Evolutionary conservation across 345 rosid species (phyloP).

Genomic region (Punica granatum): DNA sequence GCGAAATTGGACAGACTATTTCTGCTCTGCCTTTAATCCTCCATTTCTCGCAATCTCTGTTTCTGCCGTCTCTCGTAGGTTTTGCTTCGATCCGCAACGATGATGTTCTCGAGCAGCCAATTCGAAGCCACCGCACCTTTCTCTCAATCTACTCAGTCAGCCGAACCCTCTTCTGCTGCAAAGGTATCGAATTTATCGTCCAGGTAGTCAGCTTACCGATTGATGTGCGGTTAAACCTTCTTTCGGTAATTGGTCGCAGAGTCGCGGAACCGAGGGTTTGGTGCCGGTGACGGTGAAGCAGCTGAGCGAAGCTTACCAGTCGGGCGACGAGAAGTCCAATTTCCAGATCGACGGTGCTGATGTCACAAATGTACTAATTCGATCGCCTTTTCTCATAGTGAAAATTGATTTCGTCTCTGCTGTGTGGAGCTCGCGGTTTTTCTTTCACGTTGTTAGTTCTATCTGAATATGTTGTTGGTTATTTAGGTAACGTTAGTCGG

Average conservation of each 20-base stretch:
- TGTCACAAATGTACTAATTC: constrained; percentile 38
- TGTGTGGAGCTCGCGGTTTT: not conserved
- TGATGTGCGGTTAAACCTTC: not conserved
- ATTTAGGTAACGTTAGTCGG: constrained; percentile 72
- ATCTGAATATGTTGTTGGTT: not conserved
- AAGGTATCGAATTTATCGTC: constrained; percentile 26
- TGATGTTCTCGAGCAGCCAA: constrained; percentile 70
- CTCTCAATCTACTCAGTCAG: constrained; percentile 53
- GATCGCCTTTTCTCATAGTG: not conserved
- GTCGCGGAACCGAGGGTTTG: constrained; percentile 62
- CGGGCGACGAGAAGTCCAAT: constrained; percentile 70
- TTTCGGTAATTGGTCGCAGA: constrained; percentile 17
- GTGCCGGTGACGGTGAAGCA: constrained; percentile 81
- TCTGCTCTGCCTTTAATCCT: not conserved
- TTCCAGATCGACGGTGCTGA: constrained; percentile 56
- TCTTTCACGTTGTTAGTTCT: not conserved
- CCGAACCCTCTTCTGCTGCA: constrained; percentile 40
- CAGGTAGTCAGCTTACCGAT: not conserved
- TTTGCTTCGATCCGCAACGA: constrained; percentile 3
- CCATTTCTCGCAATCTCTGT: not conserved
- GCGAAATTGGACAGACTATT: not conserved
- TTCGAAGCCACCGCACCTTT: constrained; percentile 64
- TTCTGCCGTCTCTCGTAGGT: not conserved
- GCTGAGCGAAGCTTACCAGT: constrained; percentile 62
- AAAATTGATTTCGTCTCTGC: not conserved